phyloP scores from a whole-genome alignment of 139 green algal genomes.

The Edaphochlamys debaryana region DNA sequence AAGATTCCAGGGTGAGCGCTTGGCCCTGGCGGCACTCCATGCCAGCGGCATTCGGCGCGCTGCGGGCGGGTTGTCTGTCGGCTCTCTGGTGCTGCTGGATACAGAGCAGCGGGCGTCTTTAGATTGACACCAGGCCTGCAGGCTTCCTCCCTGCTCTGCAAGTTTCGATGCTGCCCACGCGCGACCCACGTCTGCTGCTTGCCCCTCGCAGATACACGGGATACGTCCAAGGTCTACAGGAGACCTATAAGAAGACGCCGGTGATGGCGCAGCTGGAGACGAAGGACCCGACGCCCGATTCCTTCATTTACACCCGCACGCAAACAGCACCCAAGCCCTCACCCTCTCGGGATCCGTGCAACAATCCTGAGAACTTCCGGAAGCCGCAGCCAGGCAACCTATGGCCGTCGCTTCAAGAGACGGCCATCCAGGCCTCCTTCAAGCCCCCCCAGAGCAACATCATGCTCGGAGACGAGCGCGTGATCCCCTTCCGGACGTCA shows the following conservation, averaged over 20 bases:
- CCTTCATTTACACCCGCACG: constrained; percentile 75
- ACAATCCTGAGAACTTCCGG: constrained; percentile 63
- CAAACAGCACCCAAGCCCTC: constrained; percentile 34
- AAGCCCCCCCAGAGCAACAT: constrained; percentile 76
- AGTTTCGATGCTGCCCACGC: too few relatives aligned
- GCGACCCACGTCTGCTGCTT: background rate
- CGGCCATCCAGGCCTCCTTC: constrained; percentile 63
- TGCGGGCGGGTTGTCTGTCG: too few relatives aligned
- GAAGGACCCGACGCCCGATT: constrained; percentile 60
- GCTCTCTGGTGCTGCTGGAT: too few relatives aligned
- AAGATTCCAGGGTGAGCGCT: constrained; percentile 72
- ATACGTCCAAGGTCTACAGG: constrained; percentile 61
- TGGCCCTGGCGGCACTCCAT: too few relatives aligned
- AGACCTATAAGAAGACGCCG: constrained; percentile 80
- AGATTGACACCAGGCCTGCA: too few relatives aligned
- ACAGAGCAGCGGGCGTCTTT: too few relatives aligned
- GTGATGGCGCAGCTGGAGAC: constrained; percentile 75
- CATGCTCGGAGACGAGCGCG: constrained; percentile 69
- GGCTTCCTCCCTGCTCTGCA: too few relatives aligned
- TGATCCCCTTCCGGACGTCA: constrained; percentile 76
- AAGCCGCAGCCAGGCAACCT: constrained; percentile 65
- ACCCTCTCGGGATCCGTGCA: constrained; percentile 67
- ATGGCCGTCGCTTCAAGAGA: constrained; percentile 69
- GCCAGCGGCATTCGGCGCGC: too few relatives aligned
- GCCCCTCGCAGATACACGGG: constrained; percentile 75